Conservation (phyloP, 2,329 filamentous ascomycete species). For the Sporothrix luriei region DNA sequence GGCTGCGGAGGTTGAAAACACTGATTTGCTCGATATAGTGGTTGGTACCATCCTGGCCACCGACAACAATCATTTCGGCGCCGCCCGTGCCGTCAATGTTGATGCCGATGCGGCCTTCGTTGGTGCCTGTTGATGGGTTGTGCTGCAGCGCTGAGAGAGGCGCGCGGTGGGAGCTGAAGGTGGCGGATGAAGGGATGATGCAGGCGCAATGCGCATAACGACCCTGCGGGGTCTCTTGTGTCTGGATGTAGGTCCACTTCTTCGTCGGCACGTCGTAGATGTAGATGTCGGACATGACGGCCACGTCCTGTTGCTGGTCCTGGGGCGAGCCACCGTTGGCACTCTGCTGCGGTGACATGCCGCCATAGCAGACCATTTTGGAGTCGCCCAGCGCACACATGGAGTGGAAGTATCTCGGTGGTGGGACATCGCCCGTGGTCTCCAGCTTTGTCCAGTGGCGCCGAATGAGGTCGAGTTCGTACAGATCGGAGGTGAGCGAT, state of each 20-base stretch:
- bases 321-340: constrained; percentile 52
- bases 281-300: constrained; percentile 97
- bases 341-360: constrained; percentile 81
- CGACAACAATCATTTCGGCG: constrained; percentile 95
- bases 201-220: constrained; percentile 96
- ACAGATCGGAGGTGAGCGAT: constrained; percentile 84
- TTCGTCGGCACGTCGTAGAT: constrained; percentile 84
- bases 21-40: constrained; percentile 99
- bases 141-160: constrained; percentile 86
- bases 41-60: constrained; percentile 95
- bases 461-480: constrained; percentile 87
- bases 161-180: constrained; percentile 81
- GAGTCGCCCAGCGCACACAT: constrained; percentile 91
- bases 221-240: constrained; percentile 82
- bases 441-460: constrained; percentile 93
- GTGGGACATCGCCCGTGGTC: constrained; percentile 79
- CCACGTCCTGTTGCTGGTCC: constrained; percentile 79
- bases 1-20: constrained; percentile 91
- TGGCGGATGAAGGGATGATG: constrained; percentile 82
- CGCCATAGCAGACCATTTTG: constrained; percentile 96
- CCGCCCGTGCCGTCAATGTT: constrained; percentile 88
- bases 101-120: constrained; percentile 85
- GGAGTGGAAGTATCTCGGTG: constrained; percentile 94
- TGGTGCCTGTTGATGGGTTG: constrained; percentile 79
- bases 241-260: constrained; percentile 82